These are phyloP conservation scores for Odontarrhena argentea DNA, from an alignment of 345 rosid species.

Conservation along the genomic window DNA sequence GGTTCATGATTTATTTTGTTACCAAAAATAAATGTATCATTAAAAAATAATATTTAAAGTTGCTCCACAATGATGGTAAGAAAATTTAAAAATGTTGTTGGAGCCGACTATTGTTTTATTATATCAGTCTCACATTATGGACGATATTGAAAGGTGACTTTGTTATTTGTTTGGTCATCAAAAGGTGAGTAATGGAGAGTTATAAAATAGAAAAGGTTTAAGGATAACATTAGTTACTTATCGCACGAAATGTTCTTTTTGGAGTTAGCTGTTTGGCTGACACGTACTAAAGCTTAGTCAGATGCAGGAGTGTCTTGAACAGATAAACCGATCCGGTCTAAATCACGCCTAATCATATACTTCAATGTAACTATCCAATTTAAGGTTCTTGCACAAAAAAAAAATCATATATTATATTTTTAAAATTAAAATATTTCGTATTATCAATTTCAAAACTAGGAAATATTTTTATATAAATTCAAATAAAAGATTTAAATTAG, in stretches of 20 bases:
- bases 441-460: too few species aligned
- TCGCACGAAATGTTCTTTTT: neutral
- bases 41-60: neutral
- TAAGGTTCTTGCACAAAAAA: too few species aligned
- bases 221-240: slow-evolving; percentile 10
- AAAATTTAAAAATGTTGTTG: neutral
- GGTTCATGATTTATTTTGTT: neutral
- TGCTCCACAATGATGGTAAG: slow-evolving; percentile 13
- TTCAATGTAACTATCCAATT: too few species aligned
- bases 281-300: slow-evolving; percentile 2
- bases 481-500: too few species aligned
- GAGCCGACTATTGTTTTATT: slow-evolving; percentile 6
- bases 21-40: neutral
- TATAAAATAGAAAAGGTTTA: neutral
- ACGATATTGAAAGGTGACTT: too few species aligned
- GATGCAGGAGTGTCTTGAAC: neutral
- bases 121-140: neutral
- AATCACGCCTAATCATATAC: too few species aligned
- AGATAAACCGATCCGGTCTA: too few species aligned
- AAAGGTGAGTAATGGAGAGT: slow-evolving; percentile 4
- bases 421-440: too few species aligned
- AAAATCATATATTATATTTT: too few species aligned
- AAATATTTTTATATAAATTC: too few species aligned
- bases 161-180: neutral
- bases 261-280: neutral